Evolutionary conservation across 306 rosid genomes (phyloP), one percentile per base, ranked within the genome.

Genomic region (Mucuna pruriens): DNA sequence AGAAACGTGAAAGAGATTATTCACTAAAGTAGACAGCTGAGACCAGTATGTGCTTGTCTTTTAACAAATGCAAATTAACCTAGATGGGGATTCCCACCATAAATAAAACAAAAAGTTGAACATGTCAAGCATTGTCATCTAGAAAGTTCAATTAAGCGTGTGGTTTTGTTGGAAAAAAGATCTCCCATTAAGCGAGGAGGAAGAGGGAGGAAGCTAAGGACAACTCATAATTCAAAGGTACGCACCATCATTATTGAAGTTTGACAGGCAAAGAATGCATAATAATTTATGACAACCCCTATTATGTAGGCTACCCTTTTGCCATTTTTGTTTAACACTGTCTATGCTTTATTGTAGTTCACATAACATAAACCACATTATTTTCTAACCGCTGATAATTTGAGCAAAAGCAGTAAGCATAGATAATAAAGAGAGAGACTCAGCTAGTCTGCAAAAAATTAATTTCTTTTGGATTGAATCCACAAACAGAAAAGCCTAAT

Each of bases 201-300:
- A 16, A 51, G 15, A 44, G 26, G 62, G n/a, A 57, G 19, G 16
- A 57, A n/a, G 39, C 52, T 11, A 80, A 82, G 77, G 70, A 76
- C 86, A 78, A 36, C 81, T 80, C 78, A 75, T 80, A 85, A 76
- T 76, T 79, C 83, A 69, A 78, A 63, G 85, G 84, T 74, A 77
- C 76, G 9, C 26, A 62, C 66, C 71, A 85, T 85, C 48, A 87
- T 86, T 87, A 85, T 84, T 86, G 83, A 84, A 77, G 76, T 78
- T 88, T 80, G 80, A 87, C 83, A 74, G 81, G 81, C 70, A 80
- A 82, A 80, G 58, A 83, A 49, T 31, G 82, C 79, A 58, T 65
- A 82, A 74, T 78, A 80, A 68, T 84, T 83, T 81, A 67, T 65
- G 82, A 79, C 74, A 84, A 86, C 55, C 77, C 84, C 84, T 15